Base-by-base conservation (phyloP, 2,329 filamentous ascomycete genomes). In the Calycina herbarum region DNA sequence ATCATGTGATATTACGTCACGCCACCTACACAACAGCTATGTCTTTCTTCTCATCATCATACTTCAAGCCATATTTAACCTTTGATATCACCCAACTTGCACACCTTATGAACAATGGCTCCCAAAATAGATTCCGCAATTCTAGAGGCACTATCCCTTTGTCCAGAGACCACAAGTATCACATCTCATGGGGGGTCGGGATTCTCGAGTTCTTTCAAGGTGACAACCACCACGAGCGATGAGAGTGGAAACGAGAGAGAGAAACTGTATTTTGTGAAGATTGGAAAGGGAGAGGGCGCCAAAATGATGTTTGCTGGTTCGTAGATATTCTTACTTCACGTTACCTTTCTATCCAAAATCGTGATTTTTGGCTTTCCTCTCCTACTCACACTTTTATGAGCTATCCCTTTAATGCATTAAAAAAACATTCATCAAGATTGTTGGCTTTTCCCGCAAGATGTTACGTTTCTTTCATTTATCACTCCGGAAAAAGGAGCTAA, bases 221-320 rank as follows among this genome's bases (percentile, higher is more conserved):
- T 86, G 57, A 79, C 78, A 4, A 79, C 79, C 5, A 78, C 76
- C 62, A 73, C 38, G 31, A 58, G 63, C 5, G 60, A 70, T 51
- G 71, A 68, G n/a, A 61, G 67, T 38, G 57, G 63, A 5, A 59
- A 69, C 42, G 71, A 68, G 24, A 61, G 66, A 35, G 70, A 72
- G 61, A 73, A 70, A 58, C 31, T 68, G n/a, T 93, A 85, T 73
- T 94, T 94, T 75, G 85, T 94, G 77, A 94, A 94, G 78, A 91
- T 84, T 0, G 89, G 87, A 0, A 78, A 76, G 4, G 89, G 88
- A 0, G 74, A 79, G 2, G 83, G 85, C 20, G 84, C 89, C 0
- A 83, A 85, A 58, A 69, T 82, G 42, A 94, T 94, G 90, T 93
- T 94, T 74, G 79, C 81, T 77, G 90, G 88, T 88, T 64, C 51